Base-by-base conservation (phyloP, 106 monocot species). In the Agapanthus africanus region DNA sequence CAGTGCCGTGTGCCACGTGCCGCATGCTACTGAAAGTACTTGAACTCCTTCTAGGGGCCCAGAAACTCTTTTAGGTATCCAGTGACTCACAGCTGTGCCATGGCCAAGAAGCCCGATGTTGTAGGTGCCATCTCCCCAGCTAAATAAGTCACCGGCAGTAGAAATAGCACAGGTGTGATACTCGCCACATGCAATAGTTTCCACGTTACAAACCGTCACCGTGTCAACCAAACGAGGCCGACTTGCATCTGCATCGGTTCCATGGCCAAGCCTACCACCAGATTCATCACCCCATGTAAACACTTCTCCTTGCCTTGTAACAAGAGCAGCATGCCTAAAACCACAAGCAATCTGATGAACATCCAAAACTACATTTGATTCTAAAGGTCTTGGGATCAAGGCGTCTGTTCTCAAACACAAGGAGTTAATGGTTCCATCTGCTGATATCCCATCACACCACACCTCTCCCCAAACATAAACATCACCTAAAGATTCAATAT, bases 251-350 rank as follows among this genome's bases (percentile, higher is more conserved):
- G n/a, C 8, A n/a, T 87, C 81, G 74, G 23, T 72, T 59, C 93
- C 90, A 57, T 78, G 79, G 14, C 92, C 92, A 71, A 93, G 88
- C n/a, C 80, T 71, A 51, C 93, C 93, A 25, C 90, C 81, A 63
- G 51, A 78, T 72, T 90, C 90, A 37, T 90, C 93, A 14, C 93
- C 93, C 93, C 93, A 94, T 3, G 87, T 87, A 36, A 90, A 94
- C 4, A 94, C 80, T 54, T 94, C 90, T 11, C 87, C 90, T 77
- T 94, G 93, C 64, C 86, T 81, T 13, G 93, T 94, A 54, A 90
- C 78, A 41, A 91, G 80, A 42, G 78, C 88, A 41, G 79, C 88
- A 79, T 91, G 88, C 54, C 80, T 82, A 33, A 73, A 71, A 49
- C 88, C 91, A 71, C 91, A 87, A 61, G 72, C 82, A 68, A 91